Conservation (phyloP, 139 green algal species). For the Haematococcus lacustris region DNA sequence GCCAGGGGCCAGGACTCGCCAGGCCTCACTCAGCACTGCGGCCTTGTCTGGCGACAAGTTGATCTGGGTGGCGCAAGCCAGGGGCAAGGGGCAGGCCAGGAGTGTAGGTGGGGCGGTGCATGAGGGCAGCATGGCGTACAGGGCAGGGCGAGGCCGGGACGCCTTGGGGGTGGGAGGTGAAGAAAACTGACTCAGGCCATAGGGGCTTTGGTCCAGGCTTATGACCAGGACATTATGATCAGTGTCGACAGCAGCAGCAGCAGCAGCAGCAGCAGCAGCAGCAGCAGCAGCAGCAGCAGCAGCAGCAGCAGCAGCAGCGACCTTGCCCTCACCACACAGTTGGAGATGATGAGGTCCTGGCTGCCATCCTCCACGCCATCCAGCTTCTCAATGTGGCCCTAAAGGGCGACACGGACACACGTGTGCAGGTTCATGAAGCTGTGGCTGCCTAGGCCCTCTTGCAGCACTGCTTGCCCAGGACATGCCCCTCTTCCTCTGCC, state of each 20-base stretch:
- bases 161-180: background rate
- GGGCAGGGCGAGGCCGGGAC: background rate
- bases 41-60: constrained; percentile 88
- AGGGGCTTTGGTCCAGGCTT: background rate
- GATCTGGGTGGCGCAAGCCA: constrained; percentile 40
- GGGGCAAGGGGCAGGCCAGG: too few species aligned
- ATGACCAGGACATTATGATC: background rate
- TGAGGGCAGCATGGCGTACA: background rate
- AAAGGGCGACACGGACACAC: background rate
- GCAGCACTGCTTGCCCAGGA: background rate
- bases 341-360: constrained; percentile 90
- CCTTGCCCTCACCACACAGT: constrained; percentile 71
- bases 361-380: constrained; percentile 50
- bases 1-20: constrained; percentile 76
- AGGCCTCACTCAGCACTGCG: constrained; percentile 52
- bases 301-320: background rate
- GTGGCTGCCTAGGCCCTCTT: background rate
- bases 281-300: too few species aligned
- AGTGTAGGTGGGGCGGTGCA: too few species aligned
- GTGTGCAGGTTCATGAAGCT: background rate
- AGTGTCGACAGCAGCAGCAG: background rate
- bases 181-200: background rate
- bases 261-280: too few species aligned
- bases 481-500: too few species aligned
- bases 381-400: constrained; percentile 87